Evolutionary conservation across 2,329 filamentous ascomycete species (phyloP).

Genomic region (Verticillium klebahnii): DNA sequence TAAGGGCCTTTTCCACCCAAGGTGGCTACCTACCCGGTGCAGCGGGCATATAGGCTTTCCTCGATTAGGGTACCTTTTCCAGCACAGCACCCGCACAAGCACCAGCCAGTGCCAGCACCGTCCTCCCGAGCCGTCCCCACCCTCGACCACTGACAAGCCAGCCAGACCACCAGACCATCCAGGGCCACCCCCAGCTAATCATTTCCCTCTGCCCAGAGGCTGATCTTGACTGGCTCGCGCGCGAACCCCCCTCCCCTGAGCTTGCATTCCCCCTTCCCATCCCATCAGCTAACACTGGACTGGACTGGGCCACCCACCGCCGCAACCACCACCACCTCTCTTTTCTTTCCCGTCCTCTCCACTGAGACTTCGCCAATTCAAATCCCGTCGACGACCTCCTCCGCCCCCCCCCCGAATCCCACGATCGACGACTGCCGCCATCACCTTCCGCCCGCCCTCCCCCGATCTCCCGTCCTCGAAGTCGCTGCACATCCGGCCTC

Average conservation of each 20-base stretch:
- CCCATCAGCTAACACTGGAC: neutral
- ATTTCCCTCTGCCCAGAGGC: constrained; percentile 12
- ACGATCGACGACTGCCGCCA: constrained; percentile 7
- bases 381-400: constrained; percentile 7
- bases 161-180: neutral
- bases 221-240: constrained; percentile 14
- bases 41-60: neutral
- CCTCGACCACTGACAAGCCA: neutral
- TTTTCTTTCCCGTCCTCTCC: constrained; percentile 4
- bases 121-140: neutral
- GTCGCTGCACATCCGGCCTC: constrained; percentile 5
- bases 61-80: neutral
- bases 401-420: constrained; percentile 10
- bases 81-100: neutral
- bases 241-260: constrained; percentile 14
- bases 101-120: neutral
- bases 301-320: neutral
- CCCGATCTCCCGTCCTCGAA: constrained; percentile 9
- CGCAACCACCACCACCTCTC: neutral
- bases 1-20: neutral
- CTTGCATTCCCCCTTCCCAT: constrained; percentile 15
- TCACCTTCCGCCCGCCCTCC: constrained; percentile 1
- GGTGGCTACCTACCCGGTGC: neutral
- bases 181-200: constrained; percentile 5
- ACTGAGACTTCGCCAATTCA: constrained; percentile 5